Evolutionary conservation across 1,284 basidiomycete species (phyloP), one percentile per base, ranked within the genome.

Genomic region (Blastosporella zonata): DNA sequence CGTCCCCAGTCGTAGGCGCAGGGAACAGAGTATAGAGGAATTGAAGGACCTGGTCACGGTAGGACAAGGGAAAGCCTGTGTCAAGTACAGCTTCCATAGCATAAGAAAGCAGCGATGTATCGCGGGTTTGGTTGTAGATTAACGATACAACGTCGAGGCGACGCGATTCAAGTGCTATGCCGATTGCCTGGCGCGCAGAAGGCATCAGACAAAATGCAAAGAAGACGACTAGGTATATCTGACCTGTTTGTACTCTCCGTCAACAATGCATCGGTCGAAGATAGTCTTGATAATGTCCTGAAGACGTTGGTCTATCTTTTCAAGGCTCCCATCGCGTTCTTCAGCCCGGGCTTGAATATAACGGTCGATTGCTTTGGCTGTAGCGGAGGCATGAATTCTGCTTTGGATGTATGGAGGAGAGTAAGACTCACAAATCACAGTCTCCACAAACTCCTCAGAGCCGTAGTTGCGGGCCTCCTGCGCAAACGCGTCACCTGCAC

Each of bases 301-400:
- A 46, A 97, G 70, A 35, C 88, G 82, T 2, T 83, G 69, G 62
- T 96, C 93, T 46, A 93, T 80, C 59, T 83, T 82, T 43, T 74
- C 72, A 27, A 70, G 67, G 52, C 72, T 71, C 8, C 67, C 62
- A 41, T 71, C 65, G 49, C 81, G 78, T 47, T 81, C 79, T 47
- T 79, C 74, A 8, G 74, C 61, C 55, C 84, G 73, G 28, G 76
- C 69, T 57, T 73, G 71, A 54, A 96, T 90, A 61, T 96, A 97
- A 51, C 86, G 79, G 77, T 97, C 94, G 61, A 97, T 93, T 42
- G 93, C 93, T 64, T 93, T 93, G 56, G 94, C 93, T 95, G 56
- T 45, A 54, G 31, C 29, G 40, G 44, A 43, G 39, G 46, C 50
- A 46, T 46, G 37, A 57, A 37, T 43, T 47, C 44, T 50, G 42